Base-by-base conservation (phyloP, 23 red algal genomes). In the Gracilaria vermiculophylla region DNA sequence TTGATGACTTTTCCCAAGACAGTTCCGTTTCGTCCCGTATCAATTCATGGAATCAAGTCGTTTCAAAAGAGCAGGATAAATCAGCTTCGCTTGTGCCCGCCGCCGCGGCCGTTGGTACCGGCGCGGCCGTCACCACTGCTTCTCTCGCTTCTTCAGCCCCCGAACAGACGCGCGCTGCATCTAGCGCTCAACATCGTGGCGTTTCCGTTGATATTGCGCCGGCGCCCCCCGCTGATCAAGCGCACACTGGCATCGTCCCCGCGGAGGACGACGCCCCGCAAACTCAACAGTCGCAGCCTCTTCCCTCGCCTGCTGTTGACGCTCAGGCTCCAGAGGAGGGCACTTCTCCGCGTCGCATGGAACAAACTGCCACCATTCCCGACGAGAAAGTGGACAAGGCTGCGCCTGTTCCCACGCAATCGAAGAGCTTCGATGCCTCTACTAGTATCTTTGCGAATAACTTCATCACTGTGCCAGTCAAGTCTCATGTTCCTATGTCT, bases 401-500 rank as follows among this genome's bases (percentile, higher is more conserved):
- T 3, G 37, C 64, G 20, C 35, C 64, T 42, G 29, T 42, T 34
- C 20, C 35, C 2, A 20, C 37, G 3, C 33, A 39, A 42, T 35
- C 64, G 33, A 70, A 70, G 64, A 23, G 35, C 34, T 70, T 69
- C 24, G 80, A 85, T 44, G 80, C 58, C 50, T 85, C 61, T 14
- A 70, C 5, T 20, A 85, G 29, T 41, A 70, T 85, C 64, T 70
- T 85, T 37, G 60, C 31, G 20, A 55, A 37, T 24, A 60, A 20
- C 28, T 83, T 83, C 24, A 69, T 69, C n/a, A 85, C 80, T 25
- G 80, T 85, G 19, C 80, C 58, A n/a, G 80, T 85, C 32, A 85
- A 33, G 61, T 85, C 80, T 21, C 40, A 69, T 85, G 50, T 36
- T 36, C 49, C 50, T 14, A 11, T 36, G 33, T 10, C 25, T 14